Base-by-base conservation (phyloP, 352 stramenopile genomes). In the Phytophthora ohioensis region DNA sequence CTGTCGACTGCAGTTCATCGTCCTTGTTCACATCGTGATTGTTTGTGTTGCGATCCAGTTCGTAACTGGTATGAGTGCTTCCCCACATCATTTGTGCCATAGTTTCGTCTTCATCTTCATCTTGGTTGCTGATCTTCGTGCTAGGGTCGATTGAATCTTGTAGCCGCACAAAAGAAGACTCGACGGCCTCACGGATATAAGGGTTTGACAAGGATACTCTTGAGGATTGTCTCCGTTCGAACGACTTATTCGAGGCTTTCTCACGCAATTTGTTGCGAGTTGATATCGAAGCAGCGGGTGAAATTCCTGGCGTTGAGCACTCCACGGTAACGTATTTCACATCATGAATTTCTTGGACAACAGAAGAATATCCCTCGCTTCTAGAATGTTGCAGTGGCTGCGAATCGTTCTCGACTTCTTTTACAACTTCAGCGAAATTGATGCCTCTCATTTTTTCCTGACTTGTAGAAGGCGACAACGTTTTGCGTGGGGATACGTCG, bases 51-150 rank as follows among this genome's bases (percentile, higher is more conserved):
- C 9, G 36, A 13, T 67, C 45, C 7, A 15, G 38, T 49, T 64
- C 57, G 52, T 76, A 69, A 34, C 43, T 72, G 30, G 57, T 69
- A 36, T 35, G 54, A 17, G 68, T 68, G 36, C 43, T 68, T 30
- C 27, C 43, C 55, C 55, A 67, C 41, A 75, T 67, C 31, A 45
- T 57, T 10, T 64, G 62, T 8, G 48, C 43, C 9, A 48, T 38
- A 0, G 13, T 36, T 45, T 71, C 57, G n/a, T 73, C 67, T 1
- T 76, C 51, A 10, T 63, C 41, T 2, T 47, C 62, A 4, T n/a
- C 15, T 61, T 59, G 13, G 38, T 53, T 51, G 10, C 17, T 59
- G 7, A 8, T 1, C 3, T 13, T 31, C 11, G 7, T 15, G 12
- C 8, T 53, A 13, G 35, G 31, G 5, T 45, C 43, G 27, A 39